Percentiles rank a stretch among this genome's conserved stretches.
phyloP scores from a whole-genome alignment of 106 monocot genomes.

The Chionographis japonica region DNA sequence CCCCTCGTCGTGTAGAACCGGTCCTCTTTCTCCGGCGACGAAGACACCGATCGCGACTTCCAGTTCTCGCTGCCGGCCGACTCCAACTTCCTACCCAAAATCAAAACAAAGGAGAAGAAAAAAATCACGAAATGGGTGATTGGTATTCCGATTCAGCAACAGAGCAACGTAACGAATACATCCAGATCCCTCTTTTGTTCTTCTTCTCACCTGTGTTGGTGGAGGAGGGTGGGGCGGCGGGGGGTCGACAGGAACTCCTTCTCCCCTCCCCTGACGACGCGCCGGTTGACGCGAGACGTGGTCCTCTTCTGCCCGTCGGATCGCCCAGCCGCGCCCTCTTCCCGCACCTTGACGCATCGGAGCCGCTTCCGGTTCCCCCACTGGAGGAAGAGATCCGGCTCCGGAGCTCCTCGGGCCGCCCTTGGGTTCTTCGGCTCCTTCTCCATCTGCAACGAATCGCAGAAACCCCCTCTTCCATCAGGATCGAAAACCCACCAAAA shows the following conservation, averaged over 20 bases:
- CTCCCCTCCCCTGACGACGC: slow-evolving; percentile 30
- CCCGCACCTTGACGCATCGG: slow-evolving; percentile 55
- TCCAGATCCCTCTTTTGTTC: neutral
- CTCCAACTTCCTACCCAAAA: slow-evolving; percentile 41
- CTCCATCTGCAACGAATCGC: slow-evolving; percentile 10
- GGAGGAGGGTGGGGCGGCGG: slow-evolving; percentile 10
- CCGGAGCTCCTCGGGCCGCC: slow-evolving; percentile 4
- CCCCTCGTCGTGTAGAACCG: slow-evolving; percentile 85
- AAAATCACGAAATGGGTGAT: slow-evolving; percentile 8
- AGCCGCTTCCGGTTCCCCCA: slow-evolving; percentile 80
- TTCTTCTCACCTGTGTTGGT: slow-evolving; percentile 21
- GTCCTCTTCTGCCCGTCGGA: slow-evolving; percentile 37
- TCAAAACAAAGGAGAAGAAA: neutral
- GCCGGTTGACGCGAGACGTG: slow-evolving; percentile 45
- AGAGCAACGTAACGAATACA: neutral
- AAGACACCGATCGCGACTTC: slow-evolving; percentile 27
- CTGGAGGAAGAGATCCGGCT: slow-evolving; percentile 48
- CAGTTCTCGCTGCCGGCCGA: slow-evolving; percentile 45
- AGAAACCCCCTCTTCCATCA: neutral
- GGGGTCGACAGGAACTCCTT: slow-evolving; percentile 26
- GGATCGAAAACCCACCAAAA: neutral
- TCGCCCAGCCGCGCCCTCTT: slow-evolving; percentile 12
- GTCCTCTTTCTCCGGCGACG: slow-evolving; percentile 91
- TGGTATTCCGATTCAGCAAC: neutral
- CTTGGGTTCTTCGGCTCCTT: slow-evolving; percentile 18